These are phyloP conservation scores for Coemansia sp. DNA, from an alignment of 192 early-diverging fungal genomes.

Conservation along the genomic window DNA sequence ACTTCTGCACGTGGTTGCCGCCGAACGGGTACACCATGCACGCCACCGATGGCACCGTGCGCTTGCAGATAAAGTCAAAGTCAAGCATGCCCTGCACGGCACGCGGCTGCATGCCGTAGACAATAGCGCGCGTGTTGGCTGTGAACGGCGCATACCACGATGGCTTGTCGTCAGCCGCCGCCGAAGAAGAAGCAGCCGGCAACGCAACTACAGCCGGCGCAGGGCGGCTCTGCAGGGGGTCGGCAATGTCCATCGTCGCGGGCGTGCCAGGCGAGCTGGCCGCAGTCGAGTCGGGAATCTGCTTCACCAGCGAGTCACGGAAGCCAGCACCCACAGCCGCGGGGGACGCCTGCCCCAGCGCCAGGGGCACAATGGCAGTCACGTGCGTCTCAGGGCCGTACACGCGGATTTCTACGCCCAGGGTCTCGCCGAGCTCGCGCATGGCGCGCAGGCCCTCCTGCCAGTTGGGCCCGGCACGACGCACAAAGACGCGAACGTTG, in stretches of 20 bases:
- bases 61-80: conserved; percentile 99
- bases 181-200: conserved; percentile 49
- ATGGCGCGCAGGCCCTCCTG: conserved; percentile 98
- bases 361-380: conserved; percentile 97
- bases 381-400: conserved; percentile 98
- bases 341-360: conserved; percentile 60
- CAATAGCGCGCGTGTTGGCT: conserved; percentile 80
- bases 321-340: conserved; percentile 60
- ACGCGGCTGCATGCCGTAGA: conserved; percentile 99
- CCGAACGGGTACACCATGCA: conserved; percentile 99
- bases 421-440: conserved; percentile 87
- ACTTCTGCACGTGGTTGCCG: conserved; percentile 98
- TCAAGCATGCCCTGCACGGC: conserved; percentile 99
- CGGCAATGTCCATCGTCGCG: conserved; percentile 46
- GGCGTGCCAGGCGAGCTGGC: conserved; percentile 52
- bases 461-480: conserved; percentile 98
- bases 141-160: conserved; percentile 78
- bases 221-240: conserved; percentile 27
- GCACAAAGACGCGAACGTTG: conserved; percentile 93
- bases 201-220: conserved; percentile 32
- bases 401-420: conserved; percentile 93
- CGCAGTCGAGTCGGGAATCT: conserved; percentile 52
- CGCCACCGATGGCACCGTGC: conserved; percentile 86
- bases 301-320: conserved; percentile 59
- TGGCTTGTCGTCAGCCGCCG: conserved; percentile 36